These are phyloP conservation scores for Cucurbitaria berberidis DNA, from an alignment of 2,329 filamentous ascomycete species.

Conservation along the genomic window DNA sequence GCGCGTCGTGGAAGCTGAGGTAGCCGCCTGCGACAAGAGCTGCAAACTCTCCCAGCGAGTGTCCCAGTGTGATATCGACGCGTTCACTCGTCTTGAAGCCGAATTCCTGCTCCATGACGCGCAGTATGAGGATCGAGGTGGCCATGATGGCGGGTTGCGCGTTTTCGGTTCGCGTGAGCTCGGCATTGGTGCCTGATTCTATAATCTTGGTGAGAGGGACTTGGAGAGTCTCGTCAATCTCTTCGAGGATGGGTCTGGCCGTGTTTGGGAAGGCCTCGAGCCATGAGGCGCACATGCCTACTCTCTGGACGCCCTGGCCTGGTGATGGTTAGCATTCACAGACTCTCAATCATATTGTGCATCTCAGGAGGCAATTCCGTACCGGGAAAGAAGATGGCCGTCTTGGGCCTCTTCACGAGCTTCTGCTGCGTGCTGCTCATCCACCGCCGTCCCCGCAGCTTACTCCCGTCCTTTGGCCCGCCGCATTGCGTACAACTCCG, in stretches of 20 bases:
- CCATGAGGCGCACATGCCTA: slow-evolving; percentile 88
- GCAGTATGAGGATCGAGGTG: slow-evolving; percentile 86
- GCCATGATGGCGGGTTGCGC: slow-evolving; percentile 97
- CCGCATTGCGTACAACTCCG: slow-evolving; percentile 28
- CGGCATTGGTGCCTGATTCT: slow-evolving; percentile 75
- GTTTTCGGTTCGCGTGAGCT: slow-evolving; percentile 81
- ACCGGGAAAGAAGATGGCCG: slow-evolving; percentile 50
- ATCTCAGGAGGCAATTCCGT: slow-evolving; percentile 1
- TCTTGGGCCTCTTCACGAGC: slow-evolving; percentile 41
- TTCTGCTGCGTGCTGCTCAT: slow-evolving; percentile 36
- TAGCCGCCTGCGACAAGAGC: slow-evolving; percentile 86
- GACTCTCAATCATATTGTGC: background rate
- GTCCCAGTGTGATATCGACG: slow-evolving; percentile 84
- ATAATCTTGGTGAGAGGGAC: slow-evolving; percentile 80
- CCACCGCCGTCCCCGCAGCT: slow-evolving; percentile 26
- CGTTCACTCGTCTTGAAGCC: slow-evolving; percentile 72
- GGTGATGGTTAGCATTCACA: slow-evolving; percentile 17
- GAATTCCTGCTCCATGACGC: slow-evolving; percentile 85
- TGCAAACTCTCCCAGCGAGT: slow-evolving; percentile 92
- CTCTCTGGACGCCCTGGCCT: slow-evolving; percentile 89
- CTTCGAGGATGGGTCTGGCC: slow-evolving; percentile 76
- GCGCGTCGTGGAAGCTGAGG: slow-evolving; percentile 76
- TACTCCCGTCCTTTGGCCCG: slow-evolving; percentile 10
- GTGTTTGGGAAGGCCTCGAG: slow-evolving; percentile 83
- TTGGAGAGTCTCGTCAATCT: slow-evolving; percentile 80